Percentiles rank a stretch among this genome's conserved stretches.
Evolutionary conservation across 2,329 filamentous ascomycete species (phyloP).

Genomic region (Colletotrichum sp.): DNA sequence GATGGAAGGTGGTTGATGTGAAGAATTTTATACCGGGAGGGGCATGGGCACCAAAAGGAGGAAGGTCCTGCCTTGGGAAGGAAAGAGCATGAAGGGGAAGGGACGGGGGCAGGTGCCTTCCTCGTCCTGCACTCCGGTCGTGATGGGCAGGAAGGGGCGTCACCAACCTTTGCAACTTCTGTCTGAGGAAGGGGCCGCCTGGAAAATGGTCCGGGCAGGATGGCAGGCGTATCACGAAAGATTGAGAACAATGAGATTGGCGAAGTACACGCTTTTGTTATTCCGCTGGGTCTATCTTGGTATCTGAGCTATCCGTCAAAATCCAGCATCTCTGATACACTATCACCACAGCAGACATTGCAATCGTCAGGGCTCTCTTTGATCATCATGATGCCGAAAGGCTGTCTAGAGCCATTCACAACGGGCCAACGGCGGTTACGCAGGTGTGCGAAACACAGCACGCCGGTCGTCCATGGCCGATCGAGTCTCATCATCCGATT

Average conservation of each 20-base stretch:
- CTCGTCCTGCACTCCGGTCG: background rate
- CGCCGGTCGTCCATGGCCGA: constrained; percentile 8
- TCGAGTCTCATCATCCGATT: constrained; percentile 54
- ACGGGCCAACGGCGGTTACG: constrained; percentile 43
- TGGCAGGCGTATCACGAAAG: accelerated
- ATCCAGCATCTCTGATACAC: background rate
- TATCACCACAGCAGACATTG: background rate
- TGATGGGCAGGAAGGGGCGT: background rate
- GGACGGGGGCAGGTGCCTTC: background rate
- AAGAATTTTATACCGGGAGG: background rate
- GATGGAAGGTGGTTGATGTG: background rate
- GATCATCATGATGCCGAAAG: constrained; percentile 50
- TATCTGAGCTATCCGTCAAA: background rate
- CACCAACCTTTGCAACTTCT: background rate
- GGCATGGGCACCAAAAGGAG: background rate
- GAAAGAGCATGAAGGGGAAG: background rate
- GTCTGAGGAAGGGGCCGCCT: background rate
- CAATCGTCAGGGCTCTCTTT: constrained; percentile 66
- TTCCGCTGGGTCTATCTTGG: constrained; percentile 1
- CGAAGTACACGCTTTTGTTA: background rate
- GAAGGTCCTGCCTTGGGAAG: background rate
- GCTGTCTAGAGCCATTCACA: constrained; percentile 42
- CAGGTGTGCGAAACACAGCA: constrained; percentile 28
- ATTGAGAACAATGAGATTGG: background rate
- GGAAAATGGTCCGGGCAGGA: background rate